Percentiles rank a stretch among this genome's conserved stretches.
Conservation (phyloP, 2,329 filamentous ascomycete species). For the Laburnicola sp. region DNA sequence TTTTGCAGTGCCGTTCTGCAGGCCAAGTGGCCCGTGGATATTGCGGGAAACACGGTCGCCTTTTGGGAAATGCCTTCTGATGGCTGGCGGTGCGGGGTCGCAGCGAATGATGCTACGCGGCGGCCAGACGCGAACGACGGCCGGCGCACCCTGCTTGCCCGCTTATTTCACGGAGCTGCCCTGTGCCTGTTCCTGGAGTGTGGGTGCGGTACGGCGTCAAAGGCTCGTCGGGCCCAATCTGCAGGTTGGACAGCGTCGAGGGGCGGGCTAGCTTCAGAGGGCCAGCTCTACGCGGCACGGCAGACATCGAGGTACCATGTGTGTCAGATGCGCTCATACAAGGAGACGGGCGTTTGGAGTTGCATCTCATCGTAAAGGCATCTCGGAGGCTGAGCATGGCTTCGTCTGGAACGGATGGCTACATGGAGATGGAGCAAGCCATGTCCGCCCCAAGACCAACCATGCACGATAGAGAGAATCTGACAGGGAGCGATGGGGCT, state of each 20-base stretch:
- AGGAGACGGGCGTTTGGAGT: not conserved
- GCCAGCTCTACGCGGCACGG: conserved; percentile 12
- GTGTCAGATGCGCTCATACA: not conserved
- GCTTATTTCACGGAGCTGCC: conserved; percentile 17
- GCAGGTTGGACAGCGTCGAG: conserved; percentile 6
- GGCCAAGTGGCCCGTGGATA: conserved; percentile 25
- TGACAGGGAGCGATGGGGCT: conserved; percentile 9
- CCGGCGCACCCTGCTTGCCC: conserved; percentile 13
- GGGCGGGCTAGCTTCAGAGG: conserved; percentile 21
- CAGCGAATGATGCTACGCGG: conserved; percentile 37
- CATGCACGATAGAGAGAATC: conserved; percentile 15
- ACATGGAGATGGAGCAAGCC: not conserved
- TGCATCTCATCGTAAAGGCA: too few species aligned
- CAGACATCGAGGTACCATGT: conserved; percentile 3
- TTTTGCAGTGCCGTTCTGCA: conserved; percentile 23
- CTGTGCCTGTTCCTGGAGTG: conserved; percentile 18
- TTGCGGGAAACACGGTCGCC: conserved; percentile 34
- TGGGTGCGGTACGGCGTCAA: not conserved
- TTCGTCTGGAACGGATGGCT: not conserved
- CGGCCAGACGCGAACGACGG: conserved; percentile 24
- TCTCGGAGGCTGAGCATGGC: too few species aligned
- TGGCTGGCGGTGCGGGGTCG: conserved; percentile 40
- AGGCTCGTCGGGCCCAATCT: conserved; percentile 3
- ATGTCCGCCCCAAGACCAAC: conserved; percentile 11
- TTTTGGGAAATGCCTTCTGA: conserved; percentile 41